phyloP scores from a whole-genome alignment of 164 flowering plant genomes.

The Magnolia changhungtana region DNA sequence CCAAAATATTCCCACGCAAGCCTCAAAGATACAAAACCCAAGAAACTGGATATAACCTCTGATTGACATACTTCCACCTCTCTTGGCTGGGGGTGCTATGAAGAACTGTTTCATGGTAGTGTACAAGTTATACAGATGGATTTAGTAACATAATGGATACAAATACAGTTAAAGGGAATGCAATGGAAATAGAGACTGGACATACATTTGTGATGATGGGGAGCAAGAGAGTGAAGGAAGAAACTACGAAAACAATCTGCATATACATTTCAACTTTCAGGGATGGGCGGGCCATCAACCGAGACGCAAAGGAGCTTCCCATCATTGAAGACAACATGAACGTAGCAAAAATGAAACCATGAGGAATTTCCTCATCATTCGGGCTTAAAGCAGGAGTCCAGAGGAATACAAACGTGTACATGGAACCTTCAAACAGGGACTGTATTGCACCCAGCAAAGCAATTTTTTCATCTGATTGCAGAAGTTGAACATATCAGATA shows the following conservation, averaged over 20 bases:
- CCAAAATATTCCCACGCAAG: conserved; percentile 98
- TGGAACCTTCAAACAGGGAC: conserved; percentile 96
- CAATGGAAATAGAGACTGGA: neutral
- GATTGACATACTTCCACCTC: conserved; percentile 75
- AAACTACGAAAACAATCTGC: conserved; percentile 83
- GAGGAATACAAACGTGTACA: conserved; percentile 97
- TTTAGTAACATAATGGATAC: neutral
- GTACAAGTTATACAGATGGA: neutral
- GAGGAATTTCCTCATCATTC: conserved; percentile 92
- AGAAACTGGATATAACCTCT: conserved; percentile 77
- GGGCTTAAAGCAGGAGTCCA: conserved; percentile 99
- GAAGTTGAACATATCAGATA: neutral
- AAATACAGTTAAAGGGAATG: neutral
- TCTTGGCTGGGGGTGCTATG: conserved; percentile 57
- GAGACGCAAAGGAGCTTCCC: conserved; percentile 94
- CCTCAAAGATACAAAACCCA: conserved; percentile 94
- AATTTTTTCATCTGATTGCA: conserved; percentile 79
- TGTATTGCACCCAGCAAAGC: conserved; percentile 96
- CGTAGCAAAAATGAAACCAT: conserved; percentile 96
- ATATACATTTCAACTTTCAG: conserved; percentile 86
- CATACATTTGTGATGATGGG: conserved; percentile 76
- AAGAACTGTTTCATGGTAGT: conserved; percentile 49
- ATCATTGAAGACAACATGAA: conserved; percentile 98
- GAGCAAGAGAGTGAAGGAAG: conserved; percentile 71
- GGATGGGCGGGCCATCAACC: conserved; percentile 67